Conservation (phyloP, 2,329 filamentous ascomycete genomes). For the Fusarium algeriense region DNA sequence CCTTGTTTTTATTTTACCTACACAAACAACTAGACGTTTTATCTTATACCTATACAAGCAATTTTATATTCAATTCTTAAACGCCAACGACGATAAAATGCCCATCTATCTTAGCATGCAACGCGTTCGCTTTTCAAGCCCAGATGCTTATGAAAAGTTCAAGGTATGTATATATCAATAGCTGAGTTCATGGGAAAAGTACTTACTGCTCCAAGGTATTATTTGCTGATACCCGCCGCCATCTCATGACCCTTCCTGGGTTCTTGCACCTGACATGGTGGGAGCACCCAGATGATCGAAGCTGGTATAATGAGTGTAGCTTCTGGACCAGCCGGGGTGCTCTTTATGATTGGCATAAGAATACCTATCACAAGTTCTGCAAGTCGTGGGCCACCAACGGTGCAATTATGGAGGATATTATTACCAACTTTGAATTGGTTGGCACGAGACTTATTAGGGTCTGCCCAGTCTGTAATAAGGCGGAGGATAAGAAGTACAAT, state of each 20-base stretch:
- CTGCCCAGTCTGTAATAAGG: slow-evolving; percentile 35
- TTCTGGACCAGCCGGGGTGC: slow-evolving; percentile 38
- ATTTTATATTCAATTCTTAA: rapidly evolving
- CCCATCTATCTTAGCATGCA: slow-evolving; percentile 30
- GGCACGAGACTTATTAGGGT: slow-evolving; percentile 32
- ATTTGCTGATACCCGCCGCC: slow-evolving; percentile 29
- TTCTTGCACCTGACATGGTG: slow-evolving; percentile 34
- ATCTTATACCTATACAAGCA: rapidly evolving
- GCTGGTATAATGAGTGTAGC: slow-evolving; percentile 39
- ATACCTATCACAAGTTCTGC: slow-evolving; percentile 39
- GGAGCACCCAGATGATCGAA: slow-evolving; percentile 31
- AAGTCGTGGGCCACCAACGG: slow-evolving; percentile 33
- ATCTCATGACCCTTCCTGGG: slow-evolving; percentile 28
- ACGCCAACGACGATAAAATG: background rate
- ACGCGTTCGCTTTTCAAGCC: slow-evolving; percentile 32
- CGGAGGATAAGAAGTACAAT: slow-evolving; percentile 40
- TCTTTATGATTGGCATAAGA: slow-evolving; percentile 39
- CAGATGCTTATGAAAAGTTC: slow-evolving; percentile 30
- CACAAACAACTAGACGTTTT: background rate
- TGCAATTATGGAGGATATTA: slow-evolving; percentile 41
- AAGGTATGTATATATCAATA: background rate
- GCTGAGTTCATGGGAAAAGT: too few relatives aligned
- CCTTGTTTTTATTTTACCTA: background rate
- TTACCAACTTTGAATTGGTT: slow-evolving; percentile 39
- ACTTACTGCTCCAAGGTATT: background rate